Percentiles rank a stretch among this genome's conserved stretches.
Conservation (phyloP, 2,329 filamentous ascomycete genomes). For the Biscogniauxia sp. region DNA sequence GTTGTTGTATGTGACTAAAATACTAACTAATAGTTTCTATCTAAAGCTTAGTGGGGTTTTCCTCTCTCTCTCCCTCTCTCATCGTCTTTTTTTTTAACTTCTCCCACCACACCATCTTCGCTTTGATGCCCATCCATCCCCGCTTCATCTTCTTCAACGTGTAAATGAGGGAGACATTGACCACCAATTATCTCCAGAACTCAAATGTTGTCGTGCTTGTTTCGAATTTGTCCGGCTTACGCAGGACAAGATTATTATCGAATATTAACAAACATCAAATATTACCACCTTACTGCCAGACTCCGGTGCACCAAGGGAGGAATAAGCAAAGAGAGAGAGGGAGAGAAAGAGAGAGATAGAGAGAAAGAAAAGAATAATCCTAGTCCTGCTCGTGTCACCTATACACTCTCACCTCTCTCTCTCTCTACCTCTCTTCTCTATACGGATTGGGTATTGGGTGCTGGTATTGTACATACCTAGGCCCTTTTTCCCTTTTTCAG, state of each 20-base stretch:
- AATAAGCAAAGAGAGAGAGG: not conserved
- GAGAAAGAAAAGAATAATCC: not conserved
- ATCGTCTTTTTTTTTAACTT: not conserved
- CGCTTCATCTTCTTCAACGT: conserved; percentile 6
- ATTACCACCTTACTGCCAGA: not conserved
- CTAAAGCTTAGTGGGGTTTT: no score
- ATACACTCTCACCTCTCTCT: not conserved
- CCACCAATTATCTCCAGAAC: conserved; percentile 5
- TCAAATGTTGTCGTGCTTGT: not conserved
- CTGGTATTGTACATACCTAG: no score
- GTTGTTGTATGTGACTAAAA: no score
- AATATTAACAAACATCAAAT: not conserved
- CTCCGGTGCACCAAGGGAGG: not conserved
- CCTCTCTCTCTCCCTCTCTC: no score
- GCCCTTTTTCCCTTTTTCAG: not conserved
- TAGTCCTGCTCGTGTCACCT: not conserved
- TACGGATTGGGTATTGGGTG: not conserved
- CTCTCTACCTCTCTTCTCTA: not conserved
- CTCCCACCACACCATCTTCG: not conserved
- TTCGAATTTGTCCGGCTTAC: not conserved
- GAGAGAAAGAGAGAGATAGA: no score
- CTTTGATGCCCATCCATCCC: conserved; percentile 10
- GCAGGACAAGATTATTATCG: not conserved
- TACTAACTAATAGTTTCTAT: no score
- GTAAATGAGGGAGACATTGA: conserved; percentile 3